Conservation (phyloP, 2,329 filamentous ascomycete species). For the Lachnellula subtilissima region DNA sequence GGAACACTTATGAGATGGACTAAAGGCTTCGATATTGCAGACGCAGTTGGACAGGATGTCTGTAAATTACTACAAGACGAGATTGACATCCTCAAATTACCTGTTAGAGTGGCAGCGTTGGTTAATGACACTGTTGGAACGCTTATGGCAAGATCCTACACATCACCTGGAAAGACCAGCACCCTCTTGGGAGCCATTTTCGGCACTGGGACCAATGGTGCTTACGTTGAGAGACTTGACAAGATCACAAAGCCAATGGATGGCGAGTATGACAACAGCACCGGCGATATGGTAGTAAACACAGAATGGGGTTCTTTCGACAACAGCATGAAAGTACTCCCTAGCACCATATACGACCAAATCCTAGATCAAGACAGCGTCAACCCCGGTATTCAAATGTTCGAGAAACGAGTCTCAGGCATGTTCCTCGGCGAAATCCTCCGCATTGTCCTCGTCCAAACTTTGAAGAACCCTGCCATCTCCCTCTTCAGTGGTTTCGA, state of each 20-base stretch:
- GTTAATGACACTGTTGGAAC: constrained; percentile 98
- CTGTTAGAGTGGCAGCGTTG: constrained; percentile 89
- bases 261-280: constrained; percentile 70
- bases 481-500: constrained; percentile 73
- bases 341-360: constrained; percentile 77
- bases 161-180: constrained; percentile 78
- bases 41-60: constrained; percentile 90
- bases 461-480: constrained; percentile 63
- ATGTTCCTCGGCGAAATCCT: constrained; percentile 98
- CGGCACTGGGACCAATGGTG: constrained; percentile 12
- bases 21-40: constrained; percentile 96
- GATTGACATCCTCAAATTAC: constrained; percentile 79
- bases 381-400: constrained; percentile 96
- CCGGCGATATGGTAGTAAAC: constrained; percentile 95
- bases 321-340: constrained; percentile 83
- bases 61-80: constrained; percentile 84
- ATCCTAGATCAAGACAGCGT: constrained; percentile 73
- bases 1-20: constrained; percentile 95
- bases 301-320: constrained; percentile 99
- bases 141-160: constrained; percentile 95
- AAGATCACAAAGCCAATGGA: constrained; percentile 75
- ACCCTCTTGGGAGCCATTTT: constrained; percentile 96
- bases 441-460: constrained; percentile 66
- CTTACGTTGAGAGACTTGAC: constrained; percentile 71
- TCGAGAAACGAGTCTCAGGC: constrained; percentile 95